A percentile compares a stretch with the other conserved stretches of the same genome.
These are phyloP conservation scores for Paxillus involutus DNA, from an alignment of 768 basidiomycete genomes.

Conservation along the genomic window DNA sequence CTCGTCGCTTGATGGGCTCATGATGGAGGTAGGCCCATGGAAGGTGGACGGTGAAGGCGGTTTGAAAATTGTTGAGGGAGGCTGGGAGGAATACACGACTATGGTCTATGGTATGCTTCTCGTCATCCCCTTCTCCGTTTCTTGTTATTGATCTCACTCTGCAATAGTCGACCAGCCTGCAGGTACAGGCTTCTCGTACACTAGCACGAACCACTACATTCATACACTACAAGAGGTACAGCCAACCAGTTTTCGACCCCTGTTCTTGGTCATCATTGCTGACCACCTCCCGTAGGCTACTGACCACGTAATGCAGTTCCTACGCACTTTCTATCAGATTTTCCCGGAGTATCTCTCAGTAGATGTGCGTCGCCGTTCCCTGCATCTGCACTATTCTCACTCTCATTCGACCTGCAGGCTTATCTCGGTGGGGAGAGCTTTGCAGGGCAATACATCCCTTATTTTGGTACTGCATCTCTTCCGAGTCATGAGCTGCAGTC, in stretches of 20 bases:
- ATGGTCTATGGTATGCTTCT: conserved; percentile 84
- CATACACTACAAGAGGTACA: conserved; percentile 72
- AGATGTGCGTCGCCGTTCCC: conserved; percentile 60
- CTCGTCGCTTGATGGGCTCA: conserved; percentile 93
- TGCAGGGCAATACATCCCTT: conserved; percentile 97
- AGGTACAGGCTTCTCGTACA: conserved; percentile 92
- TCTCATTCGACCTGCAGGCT: conserved; percentile 54
- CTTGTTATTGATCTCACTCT: conserved; percentile 7
- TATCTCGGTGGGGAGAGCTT: conserved; percentile 96
- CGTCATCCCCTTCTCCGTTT: conserved; percentile 1
- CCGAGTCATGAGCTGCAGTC: neutral
- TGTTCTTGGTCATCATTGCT: neutral
- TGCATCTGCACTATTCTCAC: conserved; percentile 6
- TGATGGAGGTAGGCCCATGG: conserved; percentile 99
- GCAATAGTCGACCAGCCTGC: conserved; percentile 92
- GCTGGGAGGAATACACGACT: conserved; percentile 97
- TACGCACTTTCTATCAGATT: conserved; percentile 83
- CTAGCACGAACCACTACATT: conserved; percentile 81
- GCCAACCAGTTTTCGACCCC: conserved; percentile 8
- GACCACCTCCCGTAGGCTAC: conserved; percentile 52
- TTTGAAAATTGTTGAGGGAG: conserved; percentile 74
- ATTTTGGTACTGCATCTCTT: conserved; percentile 61
- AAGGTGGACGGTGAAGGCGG: conserved; percentile 70
- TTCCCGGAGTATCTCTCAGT: conserved; percentile 85
- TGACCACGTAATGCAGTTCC: conserved; percentile 77